Evolutionary conservation across 768 basidiomycete species (phyloP).

Genomic region (Auricularia sp.): DNA sequence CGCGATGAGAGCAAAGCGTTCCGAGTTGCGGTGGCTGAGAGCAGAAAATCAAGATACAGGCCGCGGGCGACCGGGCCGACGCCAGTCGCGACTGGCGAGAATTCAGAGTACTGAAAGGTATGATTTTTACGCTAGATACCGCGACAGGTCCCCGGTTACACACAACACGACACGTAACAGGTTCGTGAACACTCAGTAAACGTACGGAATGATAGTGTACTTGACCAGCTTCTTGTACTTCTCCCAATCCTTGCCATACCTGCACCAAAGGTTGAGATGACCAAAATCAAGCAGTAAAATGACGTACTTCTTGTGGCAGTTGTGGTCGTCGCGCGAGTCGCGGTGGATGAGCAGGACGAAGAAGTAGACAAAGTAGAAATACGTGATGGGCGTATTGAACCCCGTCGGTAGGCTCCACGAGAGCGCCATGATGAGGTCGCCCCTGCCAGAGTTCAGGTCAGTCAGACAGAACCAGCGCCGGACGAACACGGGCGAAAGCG

Average conservation of each 20-base stretch:
- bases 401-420: constrained; percentile 93
- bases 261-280: constrained; percentile 18
- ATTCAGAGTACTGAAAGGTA: too few species aligned
- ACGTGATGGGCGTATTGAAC: constrained; percentile 86
- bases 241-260: constrained; percentile 91
- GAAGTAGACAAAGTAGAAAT: constrained; percentile 91
- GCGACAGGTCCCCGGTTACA: too few species aligned
- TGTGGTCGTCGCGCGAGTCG: constrained; percentile 84
- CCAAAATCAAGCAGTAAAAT: background rate
- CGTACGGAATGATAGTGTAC: constrained; percentile 75
- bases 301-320: constrained; percentile 76
- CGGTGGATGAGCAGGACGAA: constrained; percentile 81
- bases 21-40: too few species aligned
- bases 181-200: constrained; percentile 39
- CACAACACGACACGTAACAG: too few species aligned
- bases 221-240: constrained; percentile 82
- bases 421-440: constrained; percentile 80
- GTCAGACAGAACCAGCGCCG: constrained; percentile 3
- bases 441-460: constrained; percentile 34
- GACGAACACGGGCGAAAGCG: constrained; percentile 2
- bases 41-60: too few species aligned
- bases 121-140: too few species aligned
- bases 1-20: too few species aligned
- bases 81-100: too few species aligned
- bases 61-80: too few species aligned